Evolutionary conservation across 2,329 filamentous ascomycete species (phyloP).

Genomic region (Colletotrichum viniferum): DNA sequence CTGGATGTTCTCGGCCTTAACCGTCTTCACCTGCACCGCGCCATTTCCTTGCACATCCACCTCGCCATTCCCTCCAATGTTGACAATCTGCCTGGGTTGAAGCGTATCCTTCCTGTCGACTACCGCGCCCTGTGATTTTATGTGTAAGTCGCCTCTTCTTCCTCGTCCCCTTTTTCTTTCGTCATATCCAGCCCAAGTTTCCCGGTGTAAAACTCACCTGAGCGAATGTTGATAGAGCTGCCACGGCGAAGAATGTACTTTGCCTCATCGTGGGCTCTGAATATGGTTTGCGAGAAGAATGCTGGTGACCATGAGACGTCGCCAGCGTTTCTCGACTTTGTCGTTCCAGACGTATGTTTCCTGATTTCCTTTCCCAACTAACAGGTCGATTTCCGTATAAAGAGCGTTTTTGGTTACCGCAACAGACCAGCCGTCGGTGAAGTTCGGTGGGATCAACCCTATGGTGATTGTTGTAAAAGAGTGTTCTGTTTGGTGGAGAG

Average conservation of each 20-base stretch:
- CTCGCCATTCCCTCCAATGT: slow-evolving; percentile 4
- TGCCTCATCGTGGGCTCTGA: slow-evolving; percentile 24
- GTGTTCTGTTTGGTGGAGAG: background rate
- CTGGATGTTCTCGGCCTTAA: background rate
- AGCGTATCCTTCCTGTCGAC: background rate
- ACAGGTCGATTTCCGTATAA: background rate
- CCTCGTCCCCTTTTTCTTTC: background rate
- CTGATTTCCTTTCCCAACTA: background rate
- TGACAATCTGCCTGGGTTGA: slow-evolving; percentile 11
- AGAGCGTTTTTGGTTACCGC: slow-evolving; percentile 13
- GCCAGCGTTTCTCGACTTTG: slow-evolving; percentile 10
- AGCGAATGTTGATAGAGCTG: slow-evolving; percentile 19
- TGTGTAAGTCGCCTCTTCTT: background rate
- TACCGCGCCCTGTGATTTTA: slow-evolving; percentile 8
- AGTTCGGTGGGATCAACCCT: slow-evolving; percentile 30
- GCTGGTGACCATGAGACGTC: slow-evolving; percentile 15
- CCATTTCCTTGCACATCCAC: slow-evolving; percentile 5
- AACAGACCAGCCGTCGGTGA: slow-evolving; percentile 32
- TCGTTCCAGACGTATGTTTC: background rate
- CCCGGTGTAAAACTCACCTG: slow-evolving; percentile 19
- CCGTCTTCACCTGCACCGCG: slow-evolving; percentile 5
- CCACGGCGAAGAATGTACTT: slow-evolving; percentile 21
- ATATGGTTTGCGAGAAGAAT: background rate
- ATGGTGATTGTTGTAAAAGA: slow-evolving; percentile 1
- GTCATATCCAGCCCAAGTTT: background rate